Evolutionary conservation across 805 yeast species (phyloP).

Genomic region (Kodamaea restingae): DNA sequence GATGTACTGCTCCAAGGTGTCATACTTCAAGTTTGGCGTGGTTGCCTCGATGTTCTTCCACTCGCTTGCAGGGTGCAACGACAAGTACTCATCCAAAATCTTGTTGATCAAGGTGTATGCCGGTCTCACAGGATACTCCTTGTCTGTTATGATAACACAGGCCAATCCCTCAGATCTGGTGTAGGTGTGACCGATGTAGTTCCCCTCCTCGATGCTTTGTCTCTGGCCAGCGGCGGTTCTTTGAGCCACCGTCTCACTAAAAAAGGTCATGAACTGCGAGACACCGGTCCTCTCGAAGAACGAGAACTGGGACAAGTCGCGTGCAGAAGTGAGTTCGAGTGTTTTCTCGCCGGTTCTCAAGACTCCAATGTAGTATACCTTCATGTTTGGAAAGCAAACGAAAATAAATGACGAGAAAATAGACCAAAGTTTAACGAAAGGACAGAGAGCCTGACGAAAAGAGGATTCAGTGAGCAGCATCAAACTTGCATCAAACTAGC

Average conservation of each 20-base stretch:
- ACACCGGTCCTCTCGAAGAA: conserved; percentile 83
- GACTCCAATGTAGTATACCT: conserved; percentile 86
- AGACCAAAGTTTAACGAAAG: too few relatives aligned
- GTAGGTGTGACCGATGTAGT: conserved; percentile 87
- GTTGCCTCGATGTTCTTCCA: conserved; percentile 55
- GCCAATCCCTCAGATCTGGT: conserved; percentile 87
- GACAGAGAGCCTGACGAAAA: too few relatives aligned
- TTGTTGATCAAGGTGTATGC: conserved; percentile 92
- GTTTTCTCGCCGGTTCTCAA: conserved; percentile 62
- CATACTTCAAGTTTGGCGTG: conserved; percentile 46
- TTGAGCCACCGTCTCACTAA: conserved; percentile 83
- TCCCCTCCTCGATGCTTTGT: conserved; percentile 90
- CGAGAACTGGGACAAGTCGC: conserved; percentile 80
- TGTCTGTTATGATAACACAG: conserved; percentile 88
- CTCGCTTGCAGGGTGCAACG: conserved; percentile 70
- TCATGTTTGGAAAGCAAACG: conserved; percentile 49
- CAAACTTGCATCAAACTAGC: too few relatives aligned
- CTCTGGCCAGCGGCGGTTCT: conserved; percentile 88
- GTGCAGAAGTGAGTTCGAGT: conserved; percentile 71
- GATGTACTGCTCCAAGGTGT: conserved; percentile 64
- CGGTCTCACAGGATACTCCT: conserved; percentile 95
- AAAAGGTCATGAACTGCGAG: conserved; percentile 91
- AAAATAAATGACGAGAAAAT: neutral
- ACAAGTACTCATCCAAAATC: conserved; percentile 82
- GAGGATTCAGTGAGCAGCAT: too few relatives aligned